Evolutionary conservation across 78 protist species (phyloP), one percentile per base, ranked within the genome.

Genomic region (Polysphondylium violaceum): DNA sequence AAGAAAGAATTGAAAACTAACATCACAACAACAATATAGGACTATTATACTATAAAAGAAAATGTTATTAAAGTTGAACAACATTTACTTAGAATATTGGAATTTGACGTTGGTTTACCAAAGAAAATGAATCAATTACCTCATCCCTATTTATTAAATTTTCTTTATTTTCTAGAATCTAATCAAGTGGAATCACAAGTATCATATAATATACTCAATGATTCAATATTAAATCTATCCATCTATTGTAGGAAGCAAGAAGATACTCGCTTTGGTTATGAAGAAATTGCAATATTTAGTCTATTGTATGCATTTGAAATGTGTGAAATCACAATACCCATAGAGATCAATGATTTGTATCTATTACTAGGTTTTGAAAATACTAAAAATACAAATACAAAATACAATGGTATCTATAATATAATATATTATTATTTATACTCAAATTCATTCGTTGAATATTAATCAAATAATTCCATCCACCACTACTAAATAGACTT

Each of bases 1-100:
- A 12, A 25, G 12, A 29, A 8, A 25, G 29, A 29, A 59, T n/a
- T 29, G 7, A 59, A 29, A 58, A 58, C 1, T 17, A 59, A 31
- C 0, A 60, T n/a, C n/a, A 58, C 27, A 25, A 58, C 2, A 58
- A 21, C 27, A 25, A 58, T n/a, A 58, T 63, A 63, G 72, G 72
- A 64, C n/a, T 64, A 64, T 21, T 64, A 64, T 36, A 64, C 31
- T 64, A 36, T 64, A 36, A 64, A 64, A 36, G 72, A 64, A 36
- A 64, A 64, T 38, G 27, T 64, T 8, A 25, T 64, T 36, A 5
- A 29, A 35, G 38, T 64, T 41, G 72, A 64, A 64, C n/a, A 64
- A 36, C 31, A 36, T 3, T 25, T 64, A 4, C 38, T 64, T 36
- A 29, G 21, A 35, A 64, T 19, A 21, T 36, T 64, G 38, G 21